phyloP scores from a whole-genome alignment of 2,329 filamentous ascomycete genomes.

The Stromatinia cepivora region DNA sequence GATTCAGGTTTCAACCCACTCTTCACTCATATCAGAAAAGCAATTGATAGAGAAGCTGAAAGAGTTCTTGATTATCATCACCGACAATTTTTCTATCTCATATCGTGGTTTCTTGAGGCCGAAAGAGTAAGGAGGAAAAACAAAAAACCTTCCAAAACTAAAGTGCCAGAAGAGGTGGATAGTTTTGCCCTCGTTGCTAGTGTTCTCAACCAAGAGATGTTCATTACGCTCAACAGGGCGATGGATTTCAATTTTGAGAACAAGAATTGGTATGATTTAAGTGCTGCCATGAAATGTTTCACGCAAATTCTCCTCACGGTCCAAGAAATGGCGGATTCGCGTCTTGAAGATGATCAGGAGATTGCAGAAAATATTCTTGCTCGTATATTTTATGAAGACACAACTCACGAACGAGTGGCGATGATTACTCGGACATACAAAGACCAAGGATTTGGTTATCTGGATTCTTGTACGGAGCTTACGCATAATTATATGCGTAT shows the following conservation, averaged over 20 bases:
- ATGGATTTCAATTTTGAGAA: constrained; percentile 78
- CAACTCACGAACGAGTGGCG: constrained; percentile 84
- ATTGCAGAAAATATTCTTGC: constrained; percentile 97
- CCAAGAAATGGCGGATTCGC: constrained; percentile 84
- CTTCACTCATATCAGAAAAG: constrained; percentile 81
- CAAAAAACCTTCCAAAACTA: constrained; percentile 53
- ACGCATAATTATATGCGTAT: constrained; percentile 90
- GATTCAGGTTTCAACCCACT: constrained; percentile 94
- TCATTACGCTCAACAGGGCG: constrained; percentile 80
- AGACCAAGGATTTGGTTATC: constrained; percentile 88
- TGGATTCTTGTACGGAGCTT: constrained; percentile 89
- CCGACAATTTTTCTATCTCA: constrained; percentile 87
- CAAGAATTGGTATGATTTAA: constrained; percentile 84
- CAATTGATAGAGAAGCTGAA: constrained; percentile 85
- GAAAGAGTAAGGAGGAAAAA: constrained; percentile 70
- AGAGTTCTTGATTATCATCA: constrained; percentile 75
- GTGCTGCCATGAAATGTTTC: constrained; percentile 88
- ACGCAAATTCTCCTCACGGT: constrained; percentile 92
- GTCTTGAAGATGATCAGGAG: constrained; percentile 89
- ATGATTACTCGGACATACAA: constrained; percentile 84
- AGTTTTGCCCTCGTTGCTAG: constrained; percentile 85
- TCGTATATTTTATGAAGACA: constrained; percentile 97
- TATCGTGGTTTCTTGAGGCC: constrained; percentile 89
- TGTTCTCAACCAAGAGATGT: constrained; percentile 92
- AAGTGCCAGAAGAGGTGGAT: constrained; percentile 57